phyloP scores from a whole-genome alignment of 345 rosid species.

The Acer yangbiense region DNA sequence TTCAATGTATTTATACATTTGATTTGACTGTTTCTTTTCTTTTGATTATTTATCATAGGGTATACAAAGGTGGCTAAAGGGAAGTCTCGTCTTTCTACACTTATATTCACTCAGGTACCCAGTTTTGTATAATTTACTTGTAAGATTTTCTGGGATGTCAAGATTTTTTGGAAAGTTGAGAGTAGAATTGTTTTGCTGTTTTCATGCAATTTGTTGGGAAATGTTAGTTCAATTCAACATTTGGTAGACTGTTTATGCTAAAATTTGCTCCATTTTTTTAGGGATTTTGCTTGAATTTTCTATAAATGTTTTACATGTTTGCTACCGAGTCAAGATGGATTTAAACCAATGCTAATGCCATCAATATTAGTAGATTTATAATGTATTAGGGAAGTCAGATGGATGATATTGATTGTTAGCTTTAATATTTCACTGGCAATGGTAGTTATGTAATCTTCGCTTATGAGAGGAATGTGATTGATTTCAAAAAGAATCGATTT shows the following conservation, averaged over 20 bases:
- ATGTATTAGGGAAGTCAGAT: not conserved
- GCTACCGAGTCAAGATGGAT: not conserved
- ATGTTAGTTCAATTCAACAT: not conserved
- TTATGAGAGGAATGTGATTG: not conserved
- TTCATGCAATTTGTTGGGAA: not conserved
- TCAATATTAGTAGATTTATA: not conserved
- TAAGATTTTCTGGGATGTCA: not conserved
- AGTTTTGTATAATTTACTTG: not conserved
- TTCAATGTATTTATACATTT: not conserved
- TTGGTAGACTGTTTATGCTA: not conserved
- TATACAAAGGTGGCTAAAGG: slow-evolving; percentile 57
- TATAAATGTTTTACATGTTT: not conserved
- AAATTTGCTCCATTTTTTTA: not conserved
- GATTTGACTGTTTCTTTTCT: not conserved
- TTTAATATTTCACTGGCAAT: not conserved
- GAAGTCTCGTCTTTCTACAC: slow-evolving; percentile 38
- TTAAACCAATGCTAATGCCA: not conserved
- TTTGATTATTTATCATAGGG: slow-evolving; percentile 30
- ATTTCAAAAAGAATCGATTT: not conserved
- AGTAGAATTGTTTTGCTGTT: not conserved
- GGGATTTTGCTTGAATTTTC: not conserved
- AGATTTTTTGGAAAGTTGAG: not conserved
- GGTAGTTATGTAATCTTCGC: not conserved
- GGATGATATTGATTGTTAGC: not conserved
- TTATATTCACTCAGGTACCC: slow-evolving; percentile 48